phyloP scores from a whole-genome alignment of 78 protist genomes.

The Dictyostelium citrinum region DNA sequence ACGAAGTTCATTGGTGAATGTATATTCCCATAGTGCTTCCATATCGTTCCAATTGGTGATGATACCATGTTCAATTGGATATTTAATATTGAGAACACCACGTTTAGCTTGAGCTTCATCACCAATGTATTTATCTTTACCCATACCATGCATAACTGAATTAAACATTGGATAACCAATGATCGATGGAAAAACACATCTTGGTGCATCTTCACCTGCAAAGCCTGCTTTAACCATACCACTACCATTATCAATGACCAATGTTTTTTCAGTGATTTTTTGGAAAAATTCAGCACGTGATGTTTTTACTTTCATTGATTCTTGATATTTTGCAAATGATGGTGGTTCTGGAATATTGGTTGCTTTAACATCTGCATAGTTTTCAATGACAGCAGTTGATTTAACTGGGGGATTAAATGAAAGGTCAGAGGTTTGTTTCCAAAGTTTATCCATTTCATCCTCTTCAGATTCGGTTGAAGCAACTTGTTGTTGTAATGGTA shows the following conservation, averaged over 20 bases:
- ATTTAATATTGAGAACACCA: constrained; percentile 87
- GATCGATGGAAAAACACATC: constrained; percentile 83
- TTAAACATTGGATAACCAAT: constrained; percentile 86
- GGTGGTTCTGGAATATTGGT: not conserved
- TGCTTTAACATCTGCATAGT: not conserved
- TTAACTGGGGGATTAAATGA: constrained; percentile 4
- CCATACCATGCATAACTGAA: constrained; percentile 78
- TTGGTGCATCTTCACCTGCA: constrained; percentile 94
- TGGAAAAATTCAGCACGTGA: constrained; percentile 26
- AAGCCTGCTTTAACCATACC: constrained; percentile 98
- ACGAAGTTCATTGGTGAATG: constrained; percentile 96
- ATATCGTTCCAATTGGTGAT: constrained; percentile 92
- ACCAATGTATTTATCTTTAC: constrained; percentile 92
- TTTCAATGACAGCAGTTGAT: constrained; percentile 15
- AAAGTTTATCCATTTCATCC: constrained; percentile 64
- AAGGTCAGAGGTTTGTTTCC: constrained; percentile 42
- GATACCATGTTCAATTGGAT: constrained; percentile 99
- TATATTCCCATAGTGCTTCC: constrained; percentile 97
- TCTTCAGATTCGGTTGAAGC: not conserved
- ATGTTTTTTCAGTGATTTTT: constrained; percentile 47
- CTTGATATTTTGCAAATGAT: not conserved
- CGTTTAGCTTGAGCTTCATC: constrained; percentile 94
- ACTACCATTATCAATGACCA: constrained; percentile 96
- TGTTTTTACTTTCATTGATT: not conserved
- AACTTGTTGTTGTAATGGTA: not conserved